These are phyloP conservation scores for Backusella psychrophila DNA, from an alignment of 192 early-diverging fungal species.

Conservation along the genomic window DNA sequence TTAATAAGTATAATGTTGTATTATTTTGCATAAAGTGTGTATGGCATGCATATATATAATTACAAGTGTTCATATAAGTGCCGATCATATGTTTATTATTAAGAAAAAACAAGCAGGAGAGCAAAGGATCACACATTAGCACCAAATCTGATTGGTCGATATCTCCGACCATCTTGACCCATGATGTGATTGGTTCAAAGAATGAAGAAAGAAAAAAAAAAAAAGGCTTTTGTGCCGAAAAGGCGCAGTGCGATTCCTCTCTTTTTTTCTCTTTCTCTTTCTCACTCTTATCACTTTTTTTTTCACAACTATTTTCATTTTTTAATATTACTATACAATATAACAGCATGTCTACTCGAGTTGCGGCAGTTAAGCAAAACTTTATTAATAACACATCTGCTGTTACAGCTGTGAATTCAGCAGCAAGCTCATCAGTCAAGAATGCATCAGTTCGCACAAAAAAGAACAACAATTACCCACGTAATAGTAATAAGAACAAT, in stretches of 20 bases:
- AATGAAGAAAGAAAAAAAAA: neutral
- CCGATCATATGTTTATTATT: neutral
- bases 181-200: neutral
- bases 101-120: neutral
- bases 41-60: neutral
- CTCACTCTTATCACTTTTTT: neutral
- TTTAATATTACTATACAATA: neutral
- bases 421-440: neutral
- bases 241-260: neutral
- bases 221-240: neutral
- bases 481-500: neutral
- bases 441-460: neutral
- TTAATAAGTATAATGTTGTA: neutral
- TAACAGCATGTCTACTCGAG: constrained; percentile 3
- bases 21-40: neutral
- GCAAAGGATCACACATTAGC: neutral
- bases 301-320: too few species aligned
- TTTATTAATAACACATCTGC: neutral
- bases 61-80: neutral
- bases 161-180: neutral
- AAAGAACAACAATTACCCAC: neutral
- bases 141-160: neutral
- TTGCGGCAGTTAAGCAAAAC: neutral
- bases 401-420: neutral
- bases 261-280: neutral